These are phyloP conservation scores for Picea abies DNA, from an alignment of 83 land plant genomes.

Conservation along the genomic window DNA sequence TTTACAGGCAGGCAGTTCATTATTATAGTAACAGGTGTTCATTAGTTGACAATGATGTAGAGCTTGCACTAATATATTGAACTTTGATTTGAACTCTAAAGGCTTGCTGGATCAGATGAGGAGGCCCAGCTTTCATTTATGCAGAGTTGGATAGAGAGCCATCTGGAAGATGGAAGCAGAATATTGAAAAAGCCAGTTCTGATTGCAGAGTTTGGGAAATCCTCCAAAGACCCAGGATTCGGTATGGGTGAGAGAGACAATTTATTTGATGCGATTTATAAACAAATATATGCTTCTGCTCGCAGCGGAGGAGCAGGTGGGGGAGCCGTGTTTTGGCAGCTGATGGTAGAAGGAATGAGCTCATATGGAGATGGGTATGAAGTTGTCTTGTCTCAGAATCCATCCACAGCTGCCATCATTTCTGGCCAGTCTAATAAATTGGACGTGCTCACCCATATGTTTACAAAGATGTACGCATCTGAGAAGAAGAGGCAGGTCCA, in stretches of 20 bases:
- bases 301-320: constrained; percentile 12
- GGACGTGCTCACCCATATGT: not conserved
- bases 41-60: no score
- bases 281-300: constrained; percentile 16
- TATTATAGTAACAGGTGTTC: no score
- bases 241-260: not conserved
- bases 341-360: constrained; percentile 50
- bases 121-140: constrained; percentile 21
- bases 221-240: not conserved
- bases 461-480: not conserved
- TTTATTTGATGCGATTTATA: constrained; percentile 9
- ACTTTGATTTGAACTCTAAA: no score
- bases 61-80: no score
- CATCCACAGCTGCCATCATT: constrained; percentile 17
- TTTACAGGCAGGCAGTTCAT: no score
- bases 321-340: not conserved
- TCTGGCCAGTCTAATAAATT: constrained; percentile 35
- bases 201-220: constrained; percentile 35
- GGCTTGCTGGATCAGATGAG: constrained; percentile 19
- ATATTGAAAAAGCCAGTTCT: constrained; percentile 30
- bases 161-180: constrained; percentile 21
- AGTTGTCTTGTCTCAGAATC: constrained; percentile 20
- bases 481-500: not conserved
- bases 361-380: constrained; percentile 56
- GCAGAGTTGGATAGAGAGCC: constrained; percentile 7